These are phyloP conservation scores for Lichtheimia hyalospora DNA, from an alignment of 371 early-diverging fungal species.

Conservation along the genomic window DNA sequence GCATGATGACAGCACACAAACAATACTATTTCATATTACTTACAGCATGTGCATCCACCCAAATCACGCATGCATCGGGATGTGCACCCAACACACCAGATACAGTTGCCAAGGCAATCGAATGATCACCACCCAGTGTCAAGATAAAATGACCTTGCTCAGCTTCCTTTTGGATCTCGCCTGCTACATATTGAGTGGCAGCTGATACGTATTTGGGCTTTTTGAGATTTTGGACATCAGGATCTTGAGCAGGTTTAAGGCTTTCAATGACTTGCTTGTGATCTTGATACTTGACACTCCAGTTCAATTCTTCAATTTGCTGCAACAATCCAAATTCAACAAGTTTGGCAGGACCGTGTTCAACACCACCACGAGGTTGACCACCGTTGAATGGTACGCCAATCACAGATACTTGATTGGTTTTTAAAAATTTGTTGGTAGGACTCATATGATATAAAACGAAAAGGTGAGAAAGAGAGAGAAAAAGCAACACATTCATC, in stretches of 20 bases:
- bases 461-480: not conserved
- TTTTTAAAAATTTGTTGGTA: conserved; percentile 23
- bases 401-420: conserved; percentile 34
- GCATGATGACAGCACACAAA: no score
- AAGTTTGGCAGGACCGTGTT: conserved; percentile 83
- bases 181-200: conserved; percentile 70
- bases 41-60: conserved; percentile 97
- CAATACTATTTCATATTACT: conserved; percentile 21
- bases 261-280: conserved; percentile 55
- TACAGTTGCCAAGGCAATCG: conserved; percentile 89
- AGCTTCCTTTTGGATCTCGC: conserved; percentile 65
- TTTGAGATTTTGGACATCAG: conserved; percentile 76
- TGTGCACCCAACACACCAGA: conserved; percentile 80
- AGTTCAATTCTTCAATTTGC: conserved; percentile 83
- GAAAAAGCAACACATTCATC: not conserved
- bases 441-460: not conserved
- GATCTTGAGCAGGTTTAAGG: conserved; percentile 65
- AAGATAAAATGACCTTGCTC: conserved; percentile 77
- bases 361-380: conserved; percentile 86
- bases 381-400: conserved; percentile 81
- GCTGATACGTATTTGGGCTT: conserved; percentile 84
- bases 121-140: conserved; percentile 96
- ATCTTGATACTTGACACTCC: conserved; percentile 71
- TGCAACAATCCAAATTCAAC: conserved; percentile 82
- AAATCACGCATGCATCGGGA: conserved; percentile 87